phyloP scores from a whole-genome alignment of 768 basidiomycete genomes.

The Macrolepiota albuminosa region DNA sequence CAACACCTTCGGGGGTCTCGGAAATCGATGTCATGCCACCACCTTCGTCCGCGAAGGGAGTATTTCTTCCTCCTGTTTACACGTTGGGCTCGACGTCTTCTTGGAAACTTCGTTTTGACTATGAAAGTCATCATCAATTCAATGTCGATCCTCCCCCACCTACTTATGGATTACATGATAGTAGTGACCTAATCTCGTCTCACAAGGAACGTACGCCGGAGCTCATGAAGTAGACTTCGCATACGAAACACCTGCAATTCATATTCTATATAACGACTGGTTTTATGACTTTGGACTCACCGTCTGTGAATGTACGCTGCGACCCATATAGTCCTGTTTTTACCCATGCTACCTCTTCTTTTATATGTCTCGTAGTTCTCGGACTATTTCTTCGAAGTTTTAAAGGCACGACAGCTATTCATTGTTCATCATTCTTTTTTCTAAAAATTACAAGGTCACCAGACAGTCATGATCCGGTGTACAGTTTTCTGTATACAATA shows the following conservation, averaged over 20 bases:
- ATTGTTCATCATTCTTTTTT: not conserved
- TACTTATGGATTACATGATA: conserved; percentile 19
- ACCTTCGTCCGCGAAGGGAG: conserved; percentile 16
- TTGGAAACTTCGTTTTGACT: conserved; percentile 8
- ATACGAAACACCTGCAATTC: not conserved
- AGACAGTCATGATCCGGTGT: not conserved
- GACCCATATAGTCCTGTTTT: too few relatives aligned
- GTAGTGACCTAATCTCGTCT: not conserved
- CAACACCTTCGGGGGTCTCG: conserved; percentile 32
- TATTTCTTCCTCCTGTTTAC: conserved; percentile 4
- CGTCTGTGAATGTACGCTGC: too few relatives aligned
- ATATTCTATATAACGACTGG: too few relatives aligned
- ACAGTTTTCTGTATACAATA: not conserved
- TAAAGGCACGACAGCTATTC: not conserved
- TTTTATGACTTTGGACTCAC: not conserved
- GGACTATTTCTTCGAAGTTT: not conserved
- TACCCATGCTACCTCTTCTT: not conserved
- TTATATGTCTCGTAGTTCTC: not conserved
- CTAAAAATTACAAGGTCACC: not conserved
- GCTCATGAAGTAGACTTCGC: not conserved
- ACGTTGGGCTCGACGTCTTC: conserved; percentile 8
- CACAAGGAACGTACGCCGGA: conserved; percentile 1
- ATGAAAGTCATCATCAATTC: conserved; percentile 17
- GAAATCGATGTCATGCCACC: conserved; percentile 31
- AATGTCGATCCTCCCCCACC: conserved; percentile 23